Percentiles rank a stretch among this genome's conserved stretches.
Conservation (phyloP, 306 rosid species). For the Cucurbita moschata region DNA sequence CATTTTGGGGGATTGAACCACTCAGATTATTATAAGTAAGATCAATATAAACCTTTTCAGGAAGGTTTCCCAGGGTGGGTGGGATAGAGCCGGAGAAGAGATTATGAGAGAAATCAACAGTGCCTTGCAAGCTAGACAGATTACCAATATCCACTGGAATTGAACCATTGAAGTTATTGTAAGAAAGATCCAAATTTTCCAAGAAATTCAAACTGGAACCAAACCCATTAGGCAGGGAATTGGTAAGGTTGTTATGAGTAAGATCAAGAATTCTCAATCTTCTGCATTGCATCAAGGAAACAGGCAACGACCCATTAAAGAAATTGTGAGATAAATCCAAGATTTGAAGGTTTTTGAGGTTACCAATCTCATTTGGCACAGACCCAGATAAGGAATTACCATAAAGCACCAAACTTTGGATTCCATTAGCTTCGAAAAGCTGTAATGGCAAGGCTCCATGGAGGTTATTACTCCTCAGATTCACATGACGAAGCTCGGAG, state of each 20-base stretch:
- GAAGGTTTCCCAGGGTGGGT: constrained; percentile 74
- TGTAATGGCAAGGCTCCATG: constrained; percentile 50
- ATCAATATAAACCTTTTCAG: constrained; percentile 97
- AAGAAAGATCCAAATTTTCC: constrained; percentile 63
- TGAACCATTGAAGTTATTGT: constrained; percentile 58
- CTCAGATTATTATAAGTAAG: constrained; percentile 65
- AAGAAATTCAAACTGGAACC: constrained; percentile 45
- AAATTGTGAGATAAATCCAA: constrained; percentile 76
- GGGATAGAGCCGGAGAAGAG: constrained; percentile 71
- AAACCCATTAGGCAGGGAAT: constrained; percentile 51
- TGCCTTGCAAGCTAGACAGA: constrained; percentile 69
- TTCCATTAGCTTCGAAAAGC: constrained; percentile 61
- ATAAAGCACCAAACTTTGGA: constrained; percentile 86
- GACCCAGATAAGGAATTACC: constrained; percentile 88
- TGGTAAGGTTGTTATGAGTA: constrained; percentile 63
- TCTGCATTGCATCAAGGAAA: constrained; percentile 46
- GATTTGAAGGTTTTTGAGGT: constrained; percentile 65
- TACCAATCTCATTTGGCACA: constrained; percentile 60
- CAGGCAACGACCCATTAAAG: constrained; percentile 67
- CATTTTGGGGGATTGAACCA: constrained; percentile 89
- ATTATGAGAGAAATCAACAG: constrained; percentile 89
- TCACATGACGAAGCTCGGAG: constrained; percentile 67
- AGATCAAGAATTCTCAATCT: constrained; percentile 60
- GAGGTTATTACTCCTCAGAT: constrained; percentile 67
- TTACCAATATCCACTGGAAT: constrained; percentile 77